Evolutionary conservation across 2,329 filamentous ascomycete species (phyloP).

Genomic region (Leptographium wingfieldii): DNA sequence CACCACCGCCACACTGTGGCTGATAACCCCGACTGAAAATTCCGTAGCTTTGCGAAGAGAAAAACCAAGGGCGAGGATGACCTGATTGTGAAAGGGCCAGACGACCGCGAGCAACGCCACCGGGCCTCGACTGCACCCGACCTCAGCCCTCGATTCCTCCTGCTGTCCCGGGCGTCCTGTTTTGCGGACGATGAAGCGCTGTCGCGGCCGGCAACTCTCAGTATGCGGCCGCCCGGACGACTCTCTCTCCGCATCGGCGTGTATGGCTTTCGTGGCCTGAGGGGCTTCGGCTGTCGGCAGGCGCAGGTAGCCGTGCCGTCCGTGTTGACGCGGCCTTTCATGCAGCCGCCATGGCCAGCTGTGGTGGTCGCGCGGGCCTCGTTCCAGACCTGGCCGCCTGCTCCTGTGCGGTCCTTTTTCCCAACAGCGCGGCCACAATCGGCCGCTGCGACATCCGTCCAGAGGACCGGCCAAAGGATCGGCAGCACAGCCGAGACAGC

Average conservation of each 20-base stretch:
- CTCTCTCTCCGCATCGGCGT: conserved; percentile 1
- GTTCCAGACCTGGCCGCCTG: too few species aligned
- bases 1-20: too few species aligned
- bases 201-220: neutral
- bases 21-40: too few species aligned
- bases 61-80: too few species aligned
- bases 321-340: too few species aligned
- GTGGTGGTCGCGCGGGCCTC: too few species aligned
- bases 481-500: conserved; percentile 9
- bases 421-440: neutral
- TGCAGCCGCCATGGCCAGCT: too few species aligned
- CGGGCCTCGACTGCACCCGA: too few species aligned
- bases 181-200: neutral
- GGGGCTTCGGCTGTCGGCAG: neutral
- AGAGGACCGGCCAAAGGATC: neutral
- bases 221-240: conserved; percentile 4
- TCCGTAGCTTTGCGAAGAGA: too few species aligned
- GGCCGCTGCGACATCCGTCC: neutral
- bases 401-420: neutral
- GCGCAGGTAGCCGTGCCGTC: too few species aligned
- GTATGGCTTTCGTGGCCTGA: neutral
- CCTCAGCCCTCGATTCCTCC: neutral
- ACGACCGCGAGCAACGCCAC: too few species aligned
- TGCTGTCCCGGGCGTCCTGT: neutral
- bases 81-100: too few species aligned